A percentile compares a stretch with the other conserved stretches of the same genome.
Evolutionary conservation across 257 asterid genomes (phyloP).

Genomic region (Fraxinus cuspidata): DNA sequence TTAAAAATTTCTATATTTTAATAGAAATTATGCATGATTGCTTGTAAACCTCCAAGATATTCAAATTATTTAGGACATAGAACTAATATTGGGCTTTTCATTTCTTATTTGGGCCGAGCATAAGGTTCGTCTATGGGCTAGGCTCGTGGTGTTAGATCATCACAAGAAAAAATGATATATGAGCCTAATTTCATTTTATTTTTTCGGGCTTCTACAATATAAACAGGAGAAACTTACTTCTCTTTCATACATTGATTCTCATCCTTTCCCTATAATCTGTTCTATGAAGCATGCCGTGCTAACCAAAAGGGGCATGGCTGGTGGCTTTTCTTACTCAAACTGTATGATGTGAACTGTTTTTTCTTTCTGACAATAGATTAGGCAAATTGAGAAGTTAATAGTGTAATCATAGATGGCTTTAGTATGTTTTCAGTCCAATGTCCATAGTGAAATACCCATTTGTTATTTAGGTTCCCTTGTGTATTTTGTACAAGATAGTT

Average conservation of each 20-base stretch:
- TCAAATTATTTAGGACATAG: no score
- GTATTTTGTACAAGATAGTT: background rate
- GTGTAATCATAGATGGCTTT: background rate
- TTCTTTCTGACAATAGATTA: background rate
- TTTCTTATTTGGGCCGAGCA: no score
- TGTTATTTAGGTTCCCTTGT: background rate
- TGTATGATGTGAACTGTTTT: background rate
- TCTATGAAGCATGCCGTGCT: background rate
- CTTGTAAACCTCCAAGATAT: no score
- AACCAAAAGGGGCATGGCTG: background rate
- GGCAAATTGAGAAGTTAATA: constrained; percentile 1
- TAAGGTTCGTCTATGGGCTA: no score
- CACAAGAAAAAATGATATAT: no score
- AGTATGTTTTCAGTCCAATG: constrained; percentile 1
- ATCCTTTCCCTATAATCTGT: background rate
- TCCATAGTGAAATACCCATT: background rate
- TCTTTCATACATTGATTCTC: background rate
- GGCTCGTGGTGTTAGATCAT: no score
- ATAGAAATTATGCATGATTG: no score
- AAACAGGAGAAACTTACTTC: constrained; percentile 12
- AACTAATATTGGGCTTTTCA: no score
- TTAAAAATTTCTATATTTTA: no score
- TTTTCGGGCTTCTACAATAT: no score
- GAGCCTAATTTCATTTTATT: no score
- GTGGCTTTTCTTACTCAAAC: background rate